phyloP scores from a whole-genome alignment of 768 basidiomycete species.

The Strobilomyces dryophilus region DNA sequence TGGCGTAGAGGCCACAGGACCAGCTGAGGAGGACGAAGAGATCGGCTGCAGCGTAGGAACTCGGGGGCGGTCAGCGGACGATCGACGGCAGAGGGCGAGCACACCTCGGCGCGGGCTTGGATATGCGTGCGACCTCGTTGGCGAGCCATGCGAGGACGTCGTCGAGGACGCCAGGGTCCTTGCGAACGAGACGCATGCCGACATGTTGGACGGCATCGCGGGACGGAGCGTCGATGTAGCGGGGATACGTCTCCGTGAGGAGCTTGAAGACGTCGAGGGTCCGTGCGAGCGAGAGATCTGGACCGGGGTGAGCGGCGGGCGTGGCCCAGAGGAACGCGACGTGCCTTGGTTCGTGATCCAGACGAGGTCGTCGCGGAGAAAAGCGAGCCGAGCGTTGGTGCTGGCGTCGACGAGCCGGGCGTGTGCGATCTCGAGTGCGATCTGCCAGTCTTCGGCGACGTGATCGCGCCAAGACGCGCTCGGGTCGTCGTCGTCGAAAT shows the following conservation, averaged over 20 bases:
- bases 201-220: conserved; percentile 68
- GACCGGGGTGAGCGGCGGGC: background rate
- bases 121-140: conserved; percentile 56
- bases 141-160: conserved; percentile 75
- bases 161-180: conserved; percentile 67
- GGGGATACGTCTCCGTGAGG: conserved; percentile 71
- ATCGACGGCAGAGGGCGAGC: conserved; percentile 18
- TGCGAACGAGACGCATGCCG: conserved; percentile 57
- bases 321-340: conserved; percentile 14
- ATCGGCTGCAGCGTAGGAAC: conserved; percentile 56
- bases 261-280: conserved; percentile 68
- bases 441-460: conserved; percentile 52
- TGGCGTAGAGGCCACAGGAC: conserved; percentile 59
- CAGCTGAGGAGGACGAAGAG: conserved; percentile 69
- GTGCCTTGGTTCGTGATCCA: conserved; percentile 56
- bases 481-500: background rate
- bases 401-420: conserved; percentile 41
- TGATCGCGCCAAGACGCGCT: conserved; percentile 49
- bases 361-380: conserved; percentile 59
- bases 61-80: conserved; percentile 12
- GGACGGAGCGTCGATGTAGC: conserved; percentile 71
- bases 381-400: conserved; percentile 51
- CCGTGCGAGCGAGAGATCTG: conserved; percentile 60
- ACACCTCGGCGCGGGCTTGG: conserved; percentile 54
- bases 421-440: conserved; percentile 52